Base-by-base conservation (phyloP, 2,329 filamentous ascomycete genomes). In the Ceratocystiopsis minuta region DNA sequence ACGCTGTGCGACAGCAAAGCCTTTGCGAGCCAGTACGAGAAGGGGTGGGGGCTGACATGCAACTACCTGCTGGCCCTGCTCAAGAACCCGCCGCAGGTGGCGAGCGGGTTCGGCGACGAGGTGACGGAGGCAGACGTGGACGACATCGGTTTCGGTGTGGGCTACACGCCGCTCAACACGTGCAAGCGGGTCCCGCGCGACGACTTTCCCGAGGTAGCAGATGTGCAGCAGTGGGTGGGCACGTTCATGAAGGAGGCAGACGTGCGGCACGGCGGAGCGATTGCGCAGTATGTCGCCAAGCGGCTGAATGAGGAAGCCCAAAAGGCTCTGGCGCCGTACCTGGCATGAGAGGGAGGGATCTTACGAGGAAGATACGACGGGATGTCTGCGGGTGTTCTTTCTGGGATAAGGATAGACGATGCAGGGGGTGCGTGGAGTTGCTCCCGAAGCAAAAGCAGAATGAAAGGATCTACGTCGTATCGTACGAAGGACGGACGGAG, bases 151-250 rank as follows among this genome's bases (percentile, higher is more conserved):
- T 98, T 98, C 54, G 90, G 90, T 20, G 78, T 95, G 49, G 88
- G 86, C 10, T 98, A 93, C 61, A 96, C 90, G 1, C 79, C 83
- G 31, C 71, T 98, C 48, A 93, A 88, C 63, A 95, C 88, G 0
- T 90, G 88, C 64, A 84, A 80, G 57, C 77, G 77, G 45, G 65
- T 74, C 4, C 63, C 72, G 1, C 70, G 68, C 40, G 90, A 96
- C 56, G 80, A 87, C 16, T 96, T 86, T 66, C 80, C 87, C 1
- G 81, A 95, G 46, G 76, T 94, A 14, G 70, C 74, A 6, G 78
- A 86, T 42, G 81, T 86, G 45, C 65, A 85, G 41, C 80, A 80
- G 57, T 98, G 88, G 88, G 87, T 94, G 18, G 64, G 80, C 43
- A 64, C 71, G 48, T 86, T 84, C 56, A 64, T 95, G 54, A 79